Percentiles rank a stretch among this genome's conserved stretches.
These are phyloP conservation scores for Papilionanthe hybrid DNA, from an alignment of 116 monocot species.

Conservation along the genomic window DNA sequence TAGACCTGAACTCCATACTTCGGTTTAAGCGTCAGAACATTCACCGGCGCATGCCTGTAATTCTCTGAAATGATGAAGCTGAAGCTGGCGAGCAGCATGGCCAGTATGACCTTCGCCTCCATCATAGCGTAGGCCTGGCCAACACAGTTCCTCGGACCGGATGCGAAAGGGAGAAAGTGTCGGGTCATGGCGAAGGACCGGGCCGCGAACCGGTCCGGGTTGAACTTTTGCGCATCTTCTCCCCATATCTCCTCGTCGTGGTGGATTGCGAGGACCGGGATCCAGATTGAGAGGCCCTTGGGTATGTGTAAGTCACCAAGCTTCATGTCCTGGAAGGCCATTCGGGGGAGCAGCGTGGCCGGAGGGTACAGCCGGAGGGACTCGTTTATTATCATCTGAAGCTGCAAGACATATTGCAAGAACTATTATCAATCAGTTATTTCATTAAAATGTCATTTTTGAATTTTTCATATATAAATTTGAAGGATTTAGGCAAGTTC, in stretches of 20 bases:
- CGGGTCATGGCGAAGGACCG: slow-evolving; percentile 51
- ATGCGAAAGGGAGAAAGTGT: slow-evolving; percentile 80
- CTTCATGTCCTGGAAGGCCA: slow-evolving; percentile 84
- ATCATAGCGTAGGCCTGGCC: slow-evolving; percentile 93
- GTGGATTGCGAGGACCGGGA: slow-evolving; percentile 88
- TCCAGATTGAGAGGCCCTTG: slow-evolving; percentile 89
- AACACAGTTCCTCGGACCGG: slow-evolving; percentile 89
- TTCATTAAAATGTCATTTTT: no score
- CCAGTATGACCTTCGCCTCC: slow-evolving; percentile 89
- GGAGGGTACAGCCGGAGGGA: slow-evolving; percentile 85
- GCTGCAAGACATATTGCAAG: slow-evolving; percentile 27
- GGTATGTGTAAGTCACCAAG: slow-evolving; percentile 78
- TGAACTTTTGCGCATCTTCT: slow-evolving; percentile 75
- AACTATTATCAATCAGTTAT: no score
- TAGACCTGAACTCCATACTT: slow-evolving; percentile 80
- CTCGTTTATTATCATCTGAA: slow-evolving; percentile 93
- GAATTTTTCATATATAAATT: no score
- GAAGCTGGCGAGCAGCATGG: slow-evolving; percentile 72
- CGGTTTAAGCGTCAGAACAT: slow-evolving; percentile 81
- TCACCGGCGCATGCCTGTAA: slow-evolving; percentile 84
- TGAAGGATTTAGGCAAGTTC: no score
- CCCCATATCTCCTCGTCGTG: slow-evolving; percentile 84
- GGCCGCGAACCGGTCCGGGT: slow-evolving; percentile 64
- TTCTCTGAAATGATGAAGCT: slow-evolving; percentile 74
- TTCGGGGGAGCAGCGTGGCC: slow-evolving; percentile 70